Percentiles rank a stretch among this genome's conserved stretches.
Conservation (phyloP, 768 basidiomycete genomes). For the Rhizopogon vulgaris region DNA sequence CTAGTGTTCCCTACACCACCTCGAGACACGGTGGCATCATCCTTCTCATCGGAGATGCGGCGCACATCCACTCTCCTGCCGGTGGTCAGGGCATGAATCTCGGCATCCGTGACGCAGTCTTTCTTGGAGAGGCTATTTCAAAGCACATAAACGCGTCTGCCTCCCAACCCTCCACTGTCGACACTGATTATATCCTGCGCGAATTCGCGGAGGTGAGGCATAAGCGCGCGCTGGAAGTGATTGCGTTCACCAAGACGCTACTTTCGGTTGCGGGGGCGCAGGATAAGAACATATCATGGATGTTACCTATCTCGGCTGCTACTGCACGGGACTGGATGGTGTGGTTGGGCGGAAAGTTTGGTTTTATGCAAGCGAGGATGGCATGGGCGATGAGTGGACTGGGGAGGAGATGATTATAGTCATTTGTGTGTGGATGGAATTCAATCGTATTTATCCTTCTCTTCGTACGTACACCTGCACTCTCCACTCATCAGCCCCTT, state of each 20-base stretch:
- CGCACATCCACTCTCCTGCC: constrained; percentile 45
- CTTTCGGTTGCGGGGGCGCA: constrained; percentile 8
- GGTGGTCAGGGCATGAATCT: constrained; percentile 48
- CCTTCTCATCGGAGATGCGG: constrained; percentile 40
- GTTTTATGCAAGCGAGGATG: background rate
- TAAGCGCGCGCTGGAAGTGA: constrained; percentile 30
- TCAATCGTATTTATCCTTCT: too few species aligned
- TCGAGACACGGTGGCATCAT: constrained; percentile 11
- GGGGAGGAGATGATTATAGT: background rate
- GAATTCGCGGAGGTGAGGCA: constrained; percentile 29
- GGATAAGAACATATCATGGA: background rate
- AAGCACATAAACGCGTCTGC: constrained; percentile 19
- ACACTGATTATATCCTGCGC: constrained; percentile 22
- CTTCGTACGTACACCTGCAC: too few species aligned
- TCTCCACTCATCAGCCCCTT: too few species aligned
- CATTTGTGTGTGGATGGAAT: background rate
- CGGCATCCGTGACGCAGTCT: constrained; percentile 44
- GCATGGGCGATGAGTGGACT: constrained; percentile 1
- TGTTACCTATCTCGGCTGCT: background rate
- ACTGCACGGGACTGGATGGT: constrained; percentile 1
- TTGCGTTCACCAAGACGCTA: constrained; percentile 32
- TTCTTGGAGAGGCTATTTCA: constrained; percentile 31
- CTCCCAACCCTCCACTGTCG: constrained; percentile 3
- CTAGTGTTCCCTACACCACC: background rate
- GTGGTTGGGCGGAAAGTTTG: constrained; percentile 1